Conservation (phyloP, 2,329 filamentous ascomycete genomes). For the Bipolaris oryzae region DNA sequence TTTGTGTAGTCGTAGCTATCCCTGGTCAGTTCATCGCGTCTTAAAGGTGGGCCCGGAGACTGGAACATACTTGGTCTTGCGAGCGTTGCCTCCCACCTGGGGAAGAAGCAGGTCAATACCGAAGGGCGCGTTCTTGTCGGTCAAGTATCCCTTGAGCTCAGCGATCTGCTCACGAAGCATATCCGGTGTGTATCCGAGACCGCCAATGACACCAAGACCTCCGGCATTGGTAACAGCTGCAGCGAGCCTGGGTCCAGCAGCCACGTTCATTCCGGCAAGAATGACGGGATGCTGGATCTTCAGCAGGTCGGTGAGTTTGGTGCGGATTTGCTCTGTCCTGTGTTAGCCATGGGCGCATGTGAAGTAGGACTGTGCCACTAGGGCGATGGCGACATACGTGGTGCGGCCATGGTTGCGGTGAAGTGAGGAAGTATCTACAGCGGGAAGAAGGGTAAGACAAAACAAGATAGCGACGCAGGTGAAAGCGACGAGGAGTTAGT, state of each 20-base stretch:
- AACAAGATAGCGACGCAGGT: neutral
- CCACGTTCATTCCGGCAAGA: constrained; percentile 98
- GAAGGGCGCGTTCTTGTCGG: constrained; percentile 92
- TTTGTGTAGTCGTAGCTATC: constrained; percentile 98
- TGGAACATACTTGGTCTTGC: constrained; percentile 83
- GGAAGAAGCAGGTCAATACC: constrained; percentile 92
- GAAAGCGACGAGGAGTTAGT: constrained; percentile 13
- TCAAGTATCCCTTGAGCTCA: constrained; percentile 87
- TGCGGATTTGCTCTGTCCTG: constrained; percentile 79
- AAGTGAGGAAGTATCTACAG: constrained; percentile 8
- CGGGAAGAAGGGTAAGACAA: constrained; percentile 1
- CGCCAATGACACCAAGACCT: constrained; percentile 94
- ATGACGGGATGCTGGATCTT: constrained; percentile 97
- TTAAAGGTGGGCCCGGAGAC: neutral
- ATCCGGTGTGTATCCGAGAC: constrained; percentile 93
- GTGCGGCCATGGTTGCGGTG: constrained; percentile 69
- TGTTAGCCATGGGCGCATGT: constrained; percentile 38
- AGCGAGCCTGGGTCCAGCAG: constrained; percentile 92
- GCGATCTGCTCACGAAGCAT: constrained; percentile 95
- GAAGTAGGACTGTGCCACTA: neutral
- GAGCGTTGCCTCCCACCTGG: constrained; percentile 90
- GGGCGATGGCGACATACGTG: constrained; percentile 64
- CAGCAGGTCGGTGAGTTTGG: constrained; percentile 91
- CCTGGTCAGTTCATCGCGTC: constrained; percentile 6
- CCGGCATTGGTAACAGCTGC: constrained; percentile 97